Evolutionary conservation across 108 stramenopile species (phyloP).

Genomic region (Epithemia pelagica): DNA sequence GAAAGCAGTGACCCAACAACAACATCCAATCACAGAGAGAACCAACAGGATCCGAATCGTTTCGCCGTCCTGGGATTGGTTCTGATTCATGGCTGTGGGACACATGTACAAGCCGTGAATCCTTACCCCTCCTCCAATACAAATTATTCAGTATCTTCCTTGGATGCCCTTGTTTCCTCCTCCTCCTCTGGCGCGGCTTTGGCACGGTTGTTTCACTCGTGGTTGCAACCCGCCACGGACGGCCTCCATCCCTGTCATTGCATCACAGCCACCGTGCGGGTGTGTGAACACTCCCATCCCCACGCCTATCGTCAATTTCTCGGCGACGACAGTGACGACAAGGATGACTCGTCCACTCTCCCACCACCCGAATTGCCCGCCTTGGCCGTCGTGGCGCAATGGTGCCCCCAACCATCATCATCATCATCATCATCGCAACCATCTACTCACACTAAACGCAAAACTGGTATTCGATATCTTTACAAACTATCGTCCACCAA

Average conservation of each 20-base stretch:
- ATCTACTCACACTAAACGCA: too few relatives aligned
- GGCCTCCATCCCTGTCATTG: neutral
- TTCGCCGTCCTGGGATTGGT: too few relatives aligned
- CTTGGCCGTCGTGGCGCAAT: neutral
- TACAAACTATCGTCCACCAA: neutral
- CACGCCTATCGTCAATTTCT: neutral
- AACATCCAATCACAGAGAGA: too few relatives aligned
- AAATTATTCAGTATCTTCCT: neutral
- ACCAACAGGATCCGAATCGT: too few relatives aligned
- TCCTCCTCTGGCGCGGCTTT: neutral
- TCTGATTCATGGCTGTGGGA: neutral
- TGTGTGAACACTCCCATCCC: neutral
- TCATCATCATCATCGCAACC: too few relatives aligned
- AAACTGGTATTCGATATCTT: neutral
- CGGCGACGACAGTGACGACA: neutral
- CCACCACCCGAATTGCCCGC: neutral
- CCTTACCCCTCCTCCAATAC: neutral
- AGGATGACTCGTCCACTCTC: neutral
- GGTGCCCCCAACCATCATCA: neutral
- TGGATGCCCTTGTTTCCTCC: neutral
- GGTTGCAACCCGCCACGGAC: neutral
- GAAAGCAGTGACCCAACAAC: too few relatives aligned
- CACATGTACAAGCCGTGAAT: neutral
- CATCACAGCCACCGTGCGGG: neutral
- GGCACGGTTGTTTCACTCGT: neutral